phyloP scores from a whole-genome alignment of 176 grass and related monocot species.

The Oropetium thomaeum region DNA sequence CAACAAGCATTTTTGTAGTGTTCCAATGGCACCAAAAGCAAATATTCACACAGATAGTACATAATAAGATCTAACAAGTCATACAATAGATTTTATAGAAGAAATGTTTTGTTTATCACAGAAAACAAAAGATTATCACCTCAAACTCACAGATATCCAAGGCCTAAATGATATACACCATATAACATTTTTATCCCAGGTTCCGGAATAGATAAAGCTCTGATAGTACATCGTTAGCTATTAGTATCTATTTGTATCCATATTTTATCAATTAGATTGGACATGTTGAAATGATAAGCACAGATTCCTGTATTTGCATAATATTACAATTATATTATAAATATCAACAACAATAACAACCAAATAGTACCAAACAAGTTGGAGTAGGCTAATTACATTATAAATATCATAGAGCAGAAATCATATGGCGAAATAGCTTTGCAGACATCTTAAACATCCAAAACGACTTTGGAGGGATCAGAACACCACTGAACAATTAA shows the following conservation, averaged over 20 bases:
- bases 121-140: slow-evolving; percentile 1
- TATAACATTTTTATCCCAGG: neutral
- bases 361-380: too few species aligned
- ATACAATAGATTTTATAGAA: neutral
- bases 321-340: neutral
- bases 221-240: neutral
- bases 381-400: too few species aligned
- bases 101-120: neutral
- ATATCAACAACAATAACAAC: too few species aligned
- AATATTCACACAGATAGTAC: slow-evolving; percentile 8
- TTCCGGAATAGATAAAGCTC: neutral
- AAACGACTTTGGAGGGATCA: neutral
- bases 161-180: neutral
- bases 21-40: neutral
- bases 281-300: neutral
- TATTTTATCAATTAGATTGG: neutral
- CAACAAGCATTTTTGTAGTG: neutral
- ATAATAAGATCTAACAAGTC: neutral
- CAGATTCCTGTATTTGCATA: neutral
- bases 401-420: too few species aligned
- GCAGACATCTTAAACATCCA: neutral
- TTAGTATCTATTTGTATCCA: too few species aligned
- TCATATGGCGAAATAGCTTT: too few species aligned
- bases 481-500: neutral
- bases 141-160: neutral